Evolutionary conservation across 257 asterid species (phyloP), one percentile per base, ranked within the genome.

Genomic region (Fraxinus cuspidata): DNA sequence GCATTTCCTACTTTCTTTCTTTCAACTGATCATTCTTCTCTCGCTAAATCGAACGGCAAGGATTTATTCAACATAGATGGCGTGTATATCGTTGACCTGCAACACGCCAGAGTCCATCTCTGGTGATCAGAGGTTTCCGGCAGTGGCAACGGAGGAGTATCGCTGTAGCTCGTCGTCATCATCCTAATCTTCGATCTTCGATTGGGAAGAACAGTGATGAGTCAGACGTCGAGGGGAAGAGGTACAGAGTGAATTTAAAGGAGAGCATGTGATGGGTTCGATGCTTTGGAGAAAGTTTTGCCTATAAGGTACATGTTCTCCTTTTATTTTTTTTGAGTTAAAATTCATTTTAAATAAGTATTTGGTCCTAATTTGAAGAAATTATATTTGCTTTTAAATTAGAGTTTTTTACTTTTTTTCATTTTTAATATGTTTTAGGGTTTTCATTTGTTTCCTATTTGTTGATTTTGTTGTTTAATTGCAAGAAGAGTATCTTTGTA

Each of bases 221-320:
- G 16, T 42, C 49, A 42, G 18, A 42, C 13, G 87, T 70, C 3
- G 87, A 74, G 75, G 70, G 7, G 86, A 83, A 78, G 88, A 87
- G 80, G 87, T 87, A 69, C 86, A 83, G 81, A 85, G 90, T 66
- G 35, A 79, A 78, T 79, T 32, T 37, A 85, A 83, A 77, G 79
- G 79, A 29, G 86, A 19, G n/a, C 53, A 44, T 44, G 0, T 1
- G 53, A 44, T 4, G 53, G 53, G 53, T 44, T 13, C 53, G 53
- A 44, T 44, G 19, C 19, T 44, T 44, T 44, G 53, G 53, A 44
- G 19, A 44, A 44, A 15, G 53, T 44, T 44, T 44, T 44, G n/a
- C n/a, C 53, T 44, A 15, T 13, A 44, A 44, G 6, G 53, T 44
- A 13, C 53, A 56, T n/a, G 7, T 56, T 56, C 3, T n/a, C 15